Base-by-base conservation (phyloP, 371 early-diverging fungal species). In the Apophysomyces variabilis region DNA sequence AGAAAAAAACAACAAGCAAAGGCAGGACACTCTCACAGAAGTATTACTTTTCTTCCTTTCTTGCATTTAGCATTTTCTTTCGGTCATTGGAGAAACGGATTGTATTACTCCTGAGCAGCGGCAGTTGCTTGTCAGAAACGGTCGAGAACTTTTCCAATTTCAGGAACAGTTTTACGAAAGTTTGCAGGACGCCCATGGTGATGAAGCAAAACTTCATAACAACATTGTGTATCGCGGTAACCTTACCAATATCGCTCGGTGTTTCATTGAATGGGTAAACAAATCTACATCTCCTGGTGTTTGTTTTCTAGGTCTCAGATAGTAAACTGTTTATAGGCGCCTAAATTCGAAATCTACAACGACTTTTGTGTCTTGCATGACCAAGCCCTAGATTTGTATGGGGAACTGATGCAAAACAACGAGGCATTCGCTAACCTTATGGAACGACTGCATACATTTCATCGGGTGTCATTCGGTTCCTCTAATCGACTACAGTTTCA, bases 351-450 rank as follows among this genome's bases (percentile, higher is more conserved):
- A 9, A 64, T 78, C 6, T 83, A 83, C 56, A 68, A 68, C 1
- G 79, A 83, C 7, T 83, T 78, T 37, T 78, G 83, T 57, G 70
- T 78, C 8, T 56, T 71, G 7, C 83, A 83, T 18, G 78, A 83
- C 44, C 65, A 70, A 45, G 80, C 83, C 1, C 58, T 69, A 13
- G 63, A 66, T 6, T 38, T 73, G 1, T 75, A 78, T 41, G 69
- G 72, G 43, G 69, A 72, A 12, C 37, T 79, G 3, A 39, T 69
- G 14, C 58, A 73, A 39, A 76, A 67, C 32, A 78, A 70, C 36
- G 36, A 62, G 8, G 68, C 69, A 7, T 77, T 77, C 59, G 26
- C 58, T 4, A 58, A 67, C 14, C 14, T 74, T 8, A 65, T 72
- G 60, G 73, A 71, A 26, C 62, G 71, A 8, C 54, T 75, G 3